Percentiles rank a stretch among this genome's conserved stretches.
These are phyloP conservation scores for Posidonia australis DNA, from an alignment of 106 monocot species.

Conservation along the genomic window DNA sequence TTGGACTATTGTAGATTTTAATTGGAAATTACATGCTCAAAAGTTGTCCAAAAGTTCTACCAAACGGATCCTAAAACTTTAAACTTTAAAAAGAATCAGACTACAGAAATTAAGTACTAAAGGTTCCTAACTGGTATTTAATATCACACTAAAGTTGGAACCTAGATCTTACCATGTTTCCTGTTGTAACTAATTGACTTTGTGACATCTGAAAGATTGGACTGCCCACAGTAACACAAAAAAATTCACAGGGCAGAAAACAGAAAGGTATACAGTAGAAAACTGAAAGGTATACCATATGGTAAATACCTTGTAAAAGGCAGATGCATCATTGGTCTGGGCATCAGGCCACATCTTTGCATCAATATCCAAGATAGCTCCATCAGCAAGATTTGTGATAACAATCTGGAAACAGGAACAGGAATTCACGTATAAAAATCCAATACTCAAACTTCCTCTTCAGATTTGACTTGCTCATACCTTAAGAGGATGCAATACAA, in stretches of 20 bases:
- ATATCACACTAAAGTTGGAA: too few relatives aligned
- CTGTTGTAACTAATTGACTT: too few relatives aligned
- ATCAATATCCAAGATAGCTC: constrained; percentile 50
- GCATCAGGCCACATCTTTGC: constrained; percentile 96
- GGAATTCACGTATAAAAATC: background rate
- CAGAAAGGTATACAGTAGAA: background rate
- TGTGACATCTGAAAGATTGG: too few relatives aligned
- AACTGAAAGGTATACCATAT: background rate
- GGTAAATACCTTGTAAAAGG: constrained; percentile 65
- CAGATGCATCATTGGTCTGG: constrained; percentile 51
- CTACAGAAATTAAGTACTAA: too few relatives aligned
- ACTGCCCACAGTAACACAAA: too few relatives aligned
- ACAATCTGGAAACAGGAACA: constrained; percentile 42
- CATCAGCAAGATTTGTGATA: constrained; percentile 76
- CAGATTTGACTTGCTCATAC: constrained; percentile 19
- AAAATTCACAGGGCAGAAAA: background rate
- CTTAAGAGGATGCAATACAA: constrained; percentile 89
- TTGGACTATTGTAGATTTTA: too few relatives aligned
- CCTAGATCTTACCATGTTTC: too few relatives aligned
- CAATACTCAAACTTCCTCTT: background rate
- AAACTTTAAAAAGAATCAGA: background rate
- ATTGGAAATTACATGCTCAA: too few relatives aligned
- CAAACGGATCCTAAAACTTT: too few relatives aligned
- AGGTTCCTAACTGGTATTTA: too few relatives aligned
- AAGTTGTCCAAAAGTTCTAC: too few relatives aligned